Percentiles rank a stretch among this genome's conserved stretches.
These are phyloP conservation scores for Grigorovia jiainica DNA, from an alignment of 805 yeast species.

Conservation along the genomic window DNA sequence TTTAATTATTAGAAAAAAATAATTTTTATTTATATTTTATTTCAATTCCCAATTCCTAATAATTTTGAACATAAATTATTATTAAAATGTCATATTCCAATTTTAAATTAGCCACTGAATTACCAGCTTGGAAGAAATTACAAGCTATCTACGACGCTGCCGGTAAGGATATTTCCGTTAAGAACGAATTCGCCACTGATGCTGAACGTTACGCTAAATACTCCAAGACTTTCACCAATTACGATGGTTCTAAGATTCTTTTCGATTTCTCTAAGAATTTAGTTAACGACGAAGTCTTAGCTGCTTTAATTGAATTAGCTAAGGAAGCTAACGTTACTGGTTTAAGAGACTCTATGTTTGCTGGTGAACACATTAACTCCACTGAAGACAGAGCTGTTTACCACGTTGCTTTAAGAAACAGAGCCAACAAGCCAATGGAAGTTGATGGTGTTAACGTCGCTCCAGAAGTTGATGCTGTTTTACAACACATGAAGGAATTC, in stretches of 20 bases:
- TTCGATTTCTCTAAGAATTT: conserved; percentile 95
- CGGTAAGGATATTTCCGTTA: conserved; percentile 65
- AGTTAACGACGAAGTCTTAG: conserved; percentile 73
- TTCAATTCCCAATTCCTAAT: not conserved
- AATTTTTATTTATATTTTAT: not conserved
- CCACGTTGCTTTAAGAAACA: conserved; percentile 95
- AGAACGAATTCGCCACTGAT: conserved; percentile 70
- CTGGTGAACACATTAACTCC: conserved; percentile 87
- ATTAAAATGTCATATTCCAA: conserved; percentile 28
- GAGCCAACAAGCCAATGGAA: conserved; percentile 69
- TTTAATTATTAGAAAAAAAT: not conserved
- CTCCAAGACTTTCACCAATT: conserved; percentile 71
- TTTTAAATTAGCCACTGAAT: conserved; percentile 57
- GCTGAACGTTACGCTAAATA: conserved; percentile 64
- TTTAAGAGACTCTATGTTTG: conserved; percentile 84
- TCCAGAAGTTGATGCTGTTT: conserved; percentile 83
- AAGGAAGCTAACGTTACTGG: conserved; percentile 80
- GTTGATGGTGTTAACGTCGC: conserved; percentile 89
- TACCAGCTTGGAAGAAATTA: conserved; percentile 78
- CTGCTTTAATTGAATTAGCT: conserved; percentile 65
- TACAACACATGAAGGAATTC: conserved; percentile 95
- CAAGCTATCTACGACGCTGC: conserved; percentile 57
- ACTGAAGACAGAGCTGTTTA: conserved; percentile 96
- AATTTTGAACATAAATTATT: not conserved
- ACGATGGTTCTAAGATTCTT: conserved; percentile 77